Evolutionary conservation across 73 alveolate genomes (phyloP).

Genomic region (Uronychia binucleata): DNA sequence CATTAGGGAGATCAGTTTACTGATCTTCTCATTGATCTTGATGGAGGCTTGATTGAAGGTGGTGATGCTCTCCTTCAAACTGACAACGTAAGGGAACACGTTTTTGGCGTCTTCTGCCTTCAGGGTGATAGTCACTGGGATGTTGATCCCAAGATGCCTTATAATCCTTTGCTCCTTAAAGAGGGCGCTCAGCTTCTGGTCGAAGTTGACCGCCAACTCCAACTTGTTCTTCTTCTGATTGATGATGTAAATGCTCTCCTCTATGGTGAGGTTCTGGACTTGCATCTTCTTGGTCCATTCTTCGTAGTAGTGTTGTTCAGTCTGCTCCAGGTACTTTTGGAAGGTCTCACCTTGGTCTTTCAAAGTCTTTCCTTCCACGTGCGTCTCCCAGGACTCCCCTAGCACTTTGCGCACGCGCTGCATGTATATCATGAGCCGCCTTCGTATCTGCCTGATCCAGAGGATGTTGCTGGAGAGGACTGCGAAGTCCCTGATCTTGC

Average conservation of each 20-base stretch:
- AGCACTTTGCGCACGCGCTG: slow-evolving; percentile 80
- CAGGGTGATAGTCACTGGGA: slow-evolving; percentile 56
- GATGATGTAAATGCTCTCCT: slow-evolving; percentile 56
- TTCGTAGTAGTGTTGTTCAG: slow-evolving; percentile 46
- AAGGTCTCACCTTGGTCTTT: slow-evolving; percentile 91
- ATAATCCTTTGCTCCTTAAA: slow-evolving; percentile 86
- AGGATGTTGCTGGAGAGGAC: slow-evolving; percentile 85
- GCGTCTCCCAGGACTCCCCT: slow-evolving; percentile 94
- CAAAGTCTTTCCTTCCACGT: slow-evolving; percentile 86
- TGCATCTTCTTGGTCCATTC: slow-evolving; percentile 66
- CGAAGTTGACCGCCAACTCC: slow-evolving; percentile 92
- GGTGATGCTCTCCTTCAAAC: slow-evolving; percentile 86
- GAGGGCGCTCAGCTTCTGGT: slow-evolving; percentile 83
- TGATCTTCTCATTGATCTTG: slow-evolving; percentile 79
- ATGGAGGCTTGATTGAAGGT: slow-evolving; percentile 81
- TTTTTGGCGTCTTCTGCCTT: slow-evolving; percentile 74
- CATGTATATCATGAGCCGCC: slow-evolving; percentile 72
- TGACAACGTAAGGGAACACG: slow-evolving; percentile 84
- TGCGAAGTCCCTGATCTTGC: slow-evolving; percentile 90
- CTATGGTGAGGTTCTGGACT: slow-evolving; percentile 38
- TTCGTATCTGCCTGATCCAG: slow-evolving; percentile 92
- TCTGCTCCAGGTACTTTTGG: slow-evolving; percentile 62
- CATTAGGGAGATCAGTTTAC: slow-evolving; percentile 82
- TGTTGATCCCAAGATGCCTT: slow-evolving; percentile 49
- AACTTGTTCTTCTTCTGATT: slow-evolving; percentile 69